Evolutionary conservation across 1,139 yeast genomes (phyloP), one percentile per base, ranked within the genome.

Genomic region (Sugiyamaella xylanicola): DNA sequence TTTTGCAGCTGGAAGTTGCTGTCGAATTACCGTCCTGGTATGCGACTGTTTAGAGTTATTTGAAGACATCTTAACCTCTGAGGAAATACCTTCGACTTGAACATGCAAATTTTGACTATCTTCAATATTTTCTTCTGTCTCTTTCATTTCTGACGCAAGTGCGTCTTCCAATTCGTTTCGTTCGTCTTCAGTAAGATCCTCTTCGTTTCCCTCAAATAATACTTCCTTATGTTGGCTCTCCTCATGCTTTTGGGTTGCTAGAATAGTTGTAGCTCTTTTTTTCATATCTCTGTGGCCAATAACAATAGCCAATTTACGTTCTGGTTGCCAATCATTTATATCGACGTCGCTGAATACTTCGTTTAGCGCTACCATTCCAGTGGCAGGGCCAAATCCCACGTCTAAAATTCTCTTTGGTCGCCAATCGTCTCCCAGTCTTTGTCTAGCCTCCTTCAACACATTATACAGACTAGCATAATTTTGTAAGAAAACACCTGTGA

Each of bases 371-470:
- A 92, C 76, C 75, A 93, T 85, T 0, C 97, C 98, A 0, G 95
- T 86, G 0, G 93, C 95, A 0, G 99, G 98, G 0, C 99, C 99
- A 67, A 81, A 85, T 0, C 97, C 95, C 5, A 90, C 81, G 65
- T 90, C 96, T 55, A 93, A 75, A 0, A 93, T 81, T 15, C 81
- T 75, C 32, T 77, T 68, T 0, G 97, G 97, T 35, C 72, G 71
- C 72, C 91, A 89, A n/a, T 20, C 16, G 1, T 68, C 68, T 0
- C 79, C 80, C 50, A 68, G 59, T 51, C 95, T 75, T 51, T 80
- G 79, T 61, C 81, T 77, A 40, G 91, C 73, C 65, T 93, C 98
- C 32, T 72, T 68, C 47, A 93, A 72, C 0, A 86, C 90, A 61
- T 86, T 89, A 58, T 77, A 77, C 1, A 84, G 73, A 37, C 91